These are phyloP conservation scores for Chytriomyces confervae DNA, from an alignment of 192 early-diverging fungal genomes.

Conservation along the genomic window DNA sequence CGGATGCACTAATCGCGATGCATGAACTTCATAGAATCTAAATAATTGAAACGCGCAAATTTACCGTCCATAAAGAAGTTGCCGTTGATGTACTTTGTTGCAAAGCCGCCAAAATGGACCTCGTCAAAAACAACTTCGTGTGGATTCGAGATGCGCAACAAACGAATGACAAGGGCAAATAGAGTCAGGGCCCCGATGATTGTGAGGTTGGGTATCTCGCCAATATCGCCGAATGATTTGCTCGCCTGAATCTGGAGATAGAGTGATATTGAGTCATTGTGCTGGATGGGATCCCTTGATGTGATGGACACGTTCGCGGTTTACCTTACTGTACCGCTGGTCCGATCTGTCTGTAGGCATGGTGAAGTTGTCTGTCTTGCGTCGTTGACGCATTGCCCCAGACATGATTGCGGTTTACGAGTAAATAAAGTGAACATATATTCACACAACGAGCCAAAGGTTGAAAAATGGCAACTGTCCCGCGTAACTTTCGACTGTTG, in stretches of 20 bases:
- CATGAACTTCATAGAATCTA: constrained; percentile 53
- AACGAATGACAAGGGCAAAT: constrained; percentile 46
- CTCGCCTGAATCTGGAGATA: background rate
- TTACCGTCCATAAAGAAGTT: constrained; percentile 47
- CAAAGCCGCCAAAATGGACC: constrained; percentile 55
- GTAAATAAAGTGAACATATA: no score
- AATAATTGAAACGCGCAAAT: background rate
- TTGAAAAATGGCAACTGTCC: constrained; percentile 62
- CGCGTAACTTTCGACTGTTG: constrained; percentile 94
- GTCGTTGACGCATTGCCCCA: constrained; percentile 5
- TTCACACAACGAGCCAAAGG: no score
- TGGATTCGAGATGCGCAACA: constrained; percentile 52
- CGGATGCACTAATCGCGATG: constrained; percentile 54
- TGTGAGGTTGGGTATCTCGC: constrained; percentile 38
- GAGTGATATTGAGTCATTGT: background rate
- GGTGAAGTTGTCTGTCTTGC: background rate
- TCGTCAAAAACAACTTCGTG: constrained; percentile 58
- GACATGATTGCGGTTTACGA: no score
- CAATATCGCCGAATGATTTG: constrained; percentile 32
- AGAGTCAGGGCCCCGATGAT: constrained; percentile 43
- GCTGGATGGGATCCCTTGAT: background rate
- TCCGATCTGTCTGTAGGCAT: background rate
- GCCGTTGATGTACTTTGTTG: constrained; percentile 56
- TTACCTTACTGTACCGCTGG: constrained; percentile 6
- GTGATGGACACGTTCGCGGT: background rate